Percentiles rank a stretch among this genome's conserved stretches.
Evolutionary conservation across 2,329 filamentous ascomycete genomes (phyloP).

Genomic region (Epichloe hybrida): DNA sequence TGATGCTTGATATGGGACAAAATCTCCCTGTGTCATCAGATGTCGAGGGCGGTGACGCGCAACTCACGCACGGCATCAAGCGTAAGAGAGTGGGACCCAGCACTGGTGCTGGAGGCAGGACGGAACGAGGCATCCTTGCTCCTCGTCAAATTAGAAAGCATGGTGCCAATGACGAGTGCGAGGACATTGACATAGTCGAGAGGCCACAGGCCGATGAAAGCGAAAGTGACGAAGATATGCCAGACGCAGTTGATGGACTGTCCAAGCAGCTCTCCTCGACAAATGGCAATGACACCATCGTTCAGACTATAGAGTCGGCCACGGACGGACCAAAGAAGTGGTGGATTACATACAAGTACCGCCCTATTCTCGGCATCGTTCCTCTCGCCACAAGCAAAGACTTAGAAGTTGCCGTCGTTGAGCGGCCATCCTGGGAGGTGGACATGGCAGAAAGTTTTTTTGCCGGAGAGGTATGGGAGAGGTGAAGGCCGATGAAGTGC

Average conservation of each 20-base stretch:
- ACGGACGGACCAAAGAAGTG: constrained; percentile 24
- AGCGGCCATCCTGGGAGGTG: constrained; percentile 73
- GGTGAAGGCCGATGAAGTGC: constrained; percentile 10
- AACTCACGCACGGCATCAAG: constrained; percentile 28
- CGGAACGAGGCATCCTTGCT: constrained; percentile 30
- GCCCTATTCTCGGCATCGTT: constrained; percentile 71
- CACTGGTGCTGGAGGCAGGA: constrained; percentile 39
- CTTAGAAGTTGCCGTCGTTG: constrained; percentile 75
- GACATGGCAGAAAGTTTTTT: constrained; percentile 62
- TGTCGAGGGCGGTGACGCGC: constrained; percentile 17
- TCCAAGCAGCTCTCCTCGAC: constrained; percentile 18
- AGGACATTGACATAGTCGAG: constrained; percentile 25
- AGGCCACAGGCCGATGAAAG: constrained; percentile 20
- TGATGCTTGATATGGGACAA: constrained; percentile 76
- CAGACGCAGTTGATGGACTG: constrained; percentile 20
- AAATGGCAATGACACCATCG: constrained; percentile 10
- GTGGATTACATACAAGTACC: constrained; percentile 89
- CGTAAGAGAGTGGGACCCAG: constrained; percentile 37
- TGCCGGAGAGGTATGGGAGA: constrained; percentile 40
- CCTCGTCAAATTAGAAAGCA: constrained; percentile 30
- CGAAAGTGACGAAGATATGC: constrained; percentile 26
- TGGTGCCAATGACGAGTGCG: constrained; percentile 26
- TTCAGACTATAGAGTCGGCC: constrained; percentile 6
- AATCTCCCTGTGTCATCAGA: constrained; percentile 39
- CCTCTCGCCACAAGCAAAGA: constrained; percentile 28